Percentiles rank a stretch among this genome's conserved stretches.
Evolutionary conservation across 352 stramenopile species (phyloP).

Genomic region (Pythium chondricola): DNA sequence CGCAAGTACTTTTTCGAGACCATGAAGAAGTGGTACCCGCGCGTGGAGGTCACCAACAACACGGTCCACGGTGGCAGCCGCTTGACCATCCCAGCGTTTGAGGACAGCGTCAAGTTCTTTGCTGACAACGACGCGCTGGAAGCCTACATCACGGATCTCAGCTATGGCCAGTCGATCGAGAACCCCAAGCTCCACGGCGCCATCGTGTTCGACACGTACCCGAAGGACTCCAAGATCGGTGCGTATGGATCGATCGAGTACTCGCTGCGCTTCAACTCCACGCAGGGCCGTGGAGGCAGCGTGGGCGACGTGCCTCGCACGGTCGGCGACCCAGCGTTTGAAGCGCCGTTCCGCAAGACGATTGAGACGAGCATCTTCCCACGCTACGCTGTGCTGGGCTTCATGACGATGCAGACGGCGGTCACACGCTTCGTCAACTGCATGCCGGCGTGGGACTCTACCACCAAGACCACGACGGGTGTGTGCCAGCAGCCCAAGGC

Average conservation of each 20-base stretch:
- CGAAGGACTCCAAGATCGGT: slow-evolving; percentile 33
- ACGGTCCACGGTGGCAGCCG: slow-evolving; percentile 9
- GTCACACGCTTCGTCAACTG: slow-evolving; percentile 58
- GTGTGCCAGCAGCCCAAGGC: slow-evolving; percentile 36
- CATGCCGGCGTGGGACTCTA: slow-evolving; percentile 37
- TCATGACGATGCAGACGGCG: slow-evolving; percentile 64
- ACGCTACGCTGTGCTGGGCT: slow-evolving; percentile 34
- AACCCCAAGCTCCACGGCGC: slow-evolving; percentile 49
- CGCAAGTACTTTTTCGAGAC: slow-evolving; percentile 52
- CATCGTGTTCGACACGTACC: slow-evolving; percentile 52
- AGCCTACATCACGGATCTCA: slow-evolving; percentile 26
- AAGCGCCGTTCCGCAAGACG: slow-evolving; percentile 37
- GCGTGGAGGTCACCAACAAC: slow-evolving; percentile 19
- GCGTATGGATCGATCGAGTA: slow-evolving; percentile 47
- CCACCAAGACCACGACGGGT: slow-evolving; percentile 28
- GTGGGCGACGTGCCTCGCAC: slow-evolving; percentile 33
- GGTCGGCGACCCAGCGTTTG: slow-evolving; percentile 36
- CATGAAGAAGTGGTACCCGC: slow-evolving; percentile 43
- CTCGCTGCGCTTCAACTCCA: slow-evolving; percentile 61
- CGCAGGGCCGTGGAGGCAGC: slow-evolving; percentile 12
- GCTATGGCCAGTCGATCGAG: slow-evolving; percentile 41
- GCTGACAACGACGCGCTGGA: slow-evolving; percentile 33
- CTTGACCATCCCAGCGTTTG: slow-evolving; percentile 38
- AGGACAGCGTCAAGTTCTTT: slow-evolving; percentile 65
- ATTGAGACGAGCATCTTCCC: slow-evolving; percentile 35